Percentiles rank a stretch among this genome's conserved stretches.
Conservation (phyloP, 352 stramenopile genomes). For the Phytophthora nicotianae region DNA sequence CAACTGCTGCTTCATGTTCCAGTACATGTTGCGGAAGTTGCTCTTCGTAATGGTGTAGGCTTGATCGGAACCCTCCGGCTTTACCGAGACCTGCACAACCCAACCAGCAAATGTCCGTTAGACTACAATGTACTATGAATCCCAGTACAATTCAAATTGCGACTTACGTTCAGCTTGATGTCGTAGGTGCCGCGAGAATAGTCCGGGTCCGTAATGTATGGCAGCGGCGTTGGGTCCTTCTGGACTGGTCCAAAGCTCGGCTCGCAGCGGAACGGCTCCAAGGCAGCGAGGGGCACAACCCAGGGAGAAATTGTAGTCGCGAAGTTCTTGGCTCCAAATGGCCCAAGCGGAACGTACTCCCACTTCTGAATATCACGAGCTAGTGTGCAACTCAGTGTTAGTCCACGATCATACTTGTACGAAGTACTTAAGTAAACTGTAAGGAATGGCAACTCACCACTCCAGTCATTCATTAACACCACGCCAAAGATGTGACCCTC, state of each 20-base stretch:
- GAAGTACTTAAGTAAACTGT: neutral
- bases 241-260: conserved; percentile 91
- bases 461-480: conserved; percentile 99
- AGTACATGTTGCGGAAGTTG: conserved; percentile 98
- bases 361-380: conserved; percentile 94
- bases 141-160: neutral
- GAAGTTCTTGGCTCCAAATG: conserved; percentile 98
- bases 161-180: conserved; percentile 78
- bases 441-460: conserved; percentile 53
- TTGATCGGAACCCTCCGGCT: conserved; percentile 61
- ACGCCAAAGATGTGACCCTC: conserved; percentile 97
- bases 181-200: conserved; percentile 91
- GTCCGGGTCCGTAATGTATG: conserved; percentile 93
- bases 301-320: conserved; percentile 96
- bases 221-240: conserved; percentile 88
- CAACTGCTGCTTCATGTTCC: conserved; percentile 97
- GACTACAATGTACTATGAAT: conserved; percentile 38
- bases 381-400: conserved; percentile 15
- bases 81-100: conserved; percentile 50
- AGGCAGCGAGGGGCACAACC: conserved; percentile 94
- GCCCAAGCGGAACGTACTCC: conserved; percentile 97
- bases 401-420: neutral
- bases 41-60: conserved; percentile 86
- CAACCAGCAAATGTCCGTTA: conserved; percentile 10
- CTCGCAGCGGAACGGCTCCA: conserved; percentile 93